Evolutionary conservation across 306 rosid species (phyloP), one percentile per base, ranked within the genome.

Genomic region (Gillenia trifoliata): DNA sequence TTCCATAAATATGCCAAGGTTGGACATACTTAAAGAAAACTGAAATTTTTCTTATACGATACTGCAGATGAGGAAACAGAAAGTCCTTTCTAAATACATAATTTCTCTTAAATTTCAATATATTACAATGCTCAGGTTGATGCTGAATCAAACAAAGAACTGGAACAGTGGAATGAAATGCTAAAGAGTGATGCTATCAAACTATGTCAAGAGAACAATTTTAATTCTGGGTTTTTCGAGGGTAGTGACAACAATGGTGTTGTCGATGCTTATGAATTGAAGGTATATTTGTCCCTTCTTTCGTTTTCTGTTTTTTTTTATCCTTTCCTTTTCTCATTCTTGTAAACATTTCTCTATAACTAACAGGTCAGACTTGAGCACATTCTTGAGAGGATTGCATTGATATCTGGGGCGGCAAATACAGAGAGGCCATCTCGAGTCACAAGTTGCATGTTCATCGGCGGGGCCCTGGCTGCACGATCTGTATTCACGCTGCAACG

Each of bases 141-240:
- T 78, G 88, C 96, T 56, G 99, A 94, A 81, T 92, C 91, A 56
- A 85, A 63, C 73, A 94, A 89, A 84, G 99, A 94, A 78, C 77
- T 94, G 88, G 99, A 94, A 72, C 94, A 86, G 82, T 94, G 99
- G 99, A 92, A 89, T 85, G 99, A 94, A 89, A 84, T 89, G 95
- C 89, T 94, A 64, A 92, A 88, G 87, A 92, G 80, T 73, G 99
- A 94, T 20, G 96, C 87, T 13, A 71, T 94, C 77, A 94, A 83
- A 80, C 87, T 94, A 43, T 92, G 99, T 84, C 97, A 89, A 70
- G 97, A 92, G 74, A 94, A 94, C 85, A 90, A 90, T 77, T 94
- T 94, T 77, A 88, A 88, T 79, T 71, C 96, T 59, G 99, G 99
- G 75, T 94, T 89, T 80, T 94, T 94, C 1, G 99, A 94, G 93